A percentile compares a stretch with the other conserved stretches of the same genome.
Conservation (phyloP, 1,284 basidiomycete genomes). For the Sanguinoderma infundibulare region DNA sequence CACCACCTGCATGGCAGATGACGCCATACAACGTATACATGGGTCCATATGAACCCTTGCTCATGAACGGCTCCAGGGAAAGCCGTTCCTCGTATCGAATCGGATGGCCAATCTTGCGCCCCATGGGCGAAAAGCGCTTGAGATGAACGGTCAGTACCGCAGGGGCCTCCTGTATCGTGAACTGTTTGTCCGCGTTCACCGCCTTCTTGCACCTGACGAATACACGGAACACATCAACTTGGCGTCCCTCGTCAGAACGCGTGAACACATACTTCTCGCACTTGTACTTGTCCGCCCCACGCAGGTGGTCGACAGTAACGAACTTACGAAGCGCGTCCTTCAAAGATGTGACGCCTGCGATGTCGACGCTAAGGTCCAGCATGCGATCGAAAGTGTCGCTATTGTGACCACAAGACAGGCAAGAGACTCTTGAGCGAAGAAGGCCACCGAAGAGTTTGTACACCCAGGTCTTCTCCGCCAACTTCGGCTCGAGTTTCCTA, state of each 20-base stretch:
- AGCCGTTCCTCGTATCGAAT: slow-evolving; percentile 84
- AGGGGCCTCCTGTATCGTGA: slow-evolving; percentile 89
- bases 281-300: slow-evolving; percentile 95
- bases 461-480: slow-evolving; percentile 93
- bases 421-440: slow-evolving; percentile 93
- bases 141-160: slow-evolving; percentile 94
- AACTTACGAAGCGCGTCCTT: slow-evolving; percentile 85
- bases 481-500: slow-evolving; percentile 79
- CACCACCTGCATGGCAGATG: slow-evolving; percentile 91
- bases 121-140: slow-evolving; percentile 92
- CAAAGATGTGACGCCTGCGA: slow-evolving; percentile 67
- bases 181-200: slow-evolving; percentile 87
- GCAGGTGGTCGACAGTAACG: slow-evolving; percentile 81
- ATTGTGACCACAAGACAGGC: slow-evolving; percentile 81
- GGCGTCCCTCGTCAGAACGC: neutral
- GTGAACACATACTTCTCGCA: slow-evolving; percentile 84
- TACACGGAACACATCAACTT: slow-evolving; percentile 8
- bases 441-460: slow-evolving; percentile 94
- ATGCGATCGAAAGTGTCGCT: slow-evolving; percentile 98
- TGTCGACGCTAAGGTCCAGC: slow-evolving; percentile 92
- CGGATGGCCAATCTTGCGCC: slow-evolving; percentile 82
- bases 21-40: slow-evolving; percentile 92
- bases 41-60: slow-evolving; percentile 75
- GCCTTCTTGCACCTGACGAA: slow-evolving; percentile 80
- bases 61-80: slow-evolving; percentile 85